These are phyloP conservation scores for Hysterium pulicare DNA, from an alignment of 2,329 filamentous ascomycete genomes.

Conservation along the genomic window DNA sequence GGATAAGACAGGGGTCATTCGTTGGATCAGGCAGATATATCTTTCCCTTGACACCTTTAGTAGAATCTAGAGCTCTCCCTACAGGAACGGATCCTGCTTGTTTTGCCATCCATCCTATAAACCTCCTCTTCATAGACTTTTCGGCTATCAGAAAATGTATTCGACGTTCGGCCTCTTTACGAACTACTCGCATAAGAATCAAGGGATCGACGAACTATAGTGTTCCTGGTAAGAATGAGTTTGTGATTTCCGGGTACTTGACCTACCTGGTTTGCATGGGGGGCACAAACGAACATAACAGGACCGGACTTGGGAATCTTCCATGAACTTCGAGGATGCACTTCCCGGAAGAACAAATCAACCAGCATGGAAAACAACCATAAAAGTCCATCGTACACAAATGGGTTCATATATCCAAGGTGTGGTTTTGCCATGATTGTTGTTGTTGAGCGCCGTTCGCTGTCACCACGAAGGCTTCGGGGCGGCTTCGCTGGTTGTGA, in stretches of 20 bases:
- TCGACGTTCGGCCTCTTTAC: conserved; percentile 80
- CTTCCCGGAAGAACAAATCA: conserved; percentile 97
- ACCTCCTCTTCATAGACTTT: conserved; percentile 85
- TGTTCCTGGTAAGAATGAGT: too few species aligned
- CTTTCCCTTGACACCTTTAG: conserved; percentile 72
- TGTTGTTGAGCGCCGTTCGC: not conserved
- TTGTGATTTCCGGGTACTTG: not conserved
- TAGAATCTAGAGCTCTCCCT: conserved; percentile 82
- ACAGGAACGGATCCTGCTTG: conserved; percentile 91
- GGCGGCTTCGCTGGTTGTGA: not conserved
- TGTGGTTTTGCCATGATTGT: conserved; percentile 26
- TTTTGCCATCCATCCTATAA: conserved; percentile 83
- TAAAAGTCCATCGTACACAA: conserved; percentile 74
- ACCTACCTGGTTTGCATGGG: conserved; percentile 88
- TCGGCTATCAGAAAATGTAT: conserved; percentile 92
- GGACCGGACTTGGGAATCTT: conserved; percentile 85
- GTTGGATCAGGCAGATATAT: conserved; percentile 89
- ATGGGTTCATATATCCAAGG: conserved; percentile 59
- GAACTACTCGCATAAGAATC: conserved; percentile 85
- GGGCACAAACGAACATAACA: conserved; percentile 91
- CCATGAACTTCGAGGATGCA: conserved; percentile 92
- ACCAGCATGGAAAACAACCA: conserved; percentile 78
- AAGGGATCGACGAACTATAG: conserved; percentile 87
- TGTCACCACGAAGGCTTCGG: not conserved
- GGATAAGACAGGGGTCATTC: conserved; percentile 76